A percentile compares a stretch with the other conserved stretches of the same genome.
Conservation (phyloP, 2,329 filamentous ascomycete species). For the Tolypocladium tundrense region DNA sequence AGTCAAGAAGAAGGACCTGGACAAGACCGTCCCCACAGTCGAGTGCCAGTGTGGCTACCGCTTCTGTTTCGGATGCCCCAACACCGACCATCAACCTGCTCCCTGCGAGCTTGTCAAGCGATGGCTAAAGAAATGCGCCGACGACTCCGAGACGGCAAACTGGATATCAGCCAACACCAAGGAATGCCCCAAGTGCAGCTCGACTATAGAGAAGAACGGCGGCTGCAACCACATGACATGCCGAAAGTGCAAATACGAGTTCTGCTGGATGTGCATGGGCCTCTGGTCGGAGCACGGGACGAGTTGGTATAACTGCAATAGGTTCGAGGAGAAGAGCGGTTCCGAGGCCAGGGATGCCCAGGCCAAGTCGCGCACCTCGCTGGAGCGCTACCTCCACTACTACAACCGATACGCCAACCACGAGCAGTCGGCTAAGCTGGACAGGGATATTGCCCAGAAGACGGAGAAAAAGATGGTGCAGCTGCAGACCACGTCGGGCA, state of each 20-base stretch:
- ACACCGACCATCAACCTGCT: constrained; percentile 85
- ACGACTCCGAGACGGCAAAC: constrained; percentile 96
- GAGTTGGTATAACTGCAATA: constrained; percentile 99
- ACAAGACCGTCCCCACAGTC: constrained; percentile 80
- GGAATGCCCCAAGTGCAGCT: constrained; percentile 91
- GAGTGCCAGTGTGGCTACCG: constrained; percentile 72
- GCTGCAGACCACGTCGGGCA: constrained; percentile 82
- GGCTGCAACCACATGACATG: constrained; percentile 98
- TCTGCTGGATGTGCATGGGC: constrained; percentile 99
- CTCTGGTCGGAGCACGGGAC: constrained; percentile 97
- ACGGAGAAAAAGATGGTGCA: constrained; percentile 99
- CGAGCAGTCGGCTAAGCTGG: constrained; percentile 91
- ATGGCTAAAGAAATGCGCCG: constrained; percentile 97
- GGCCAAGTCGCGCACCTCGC: constrained; percentile 76
- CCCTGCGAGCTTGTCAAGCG: constrained; percentile 85
- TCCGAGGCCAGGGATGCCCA: constrained; percentile 84
- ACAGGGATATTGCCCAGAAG: constrained; percentile 92
- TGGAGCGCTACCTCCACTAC: constrained; percentile 97
- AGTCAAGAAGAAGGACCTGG: constrained; percentile 79
- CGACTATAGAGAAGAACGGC: constrained; percentile 97
- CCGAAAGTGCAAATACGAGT: constrained; percentile 89
- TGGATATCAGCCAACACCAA: constrained; percentile 99
- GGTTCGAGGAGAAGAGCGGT: constrained; percentile 93
- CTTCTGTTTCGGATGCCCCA: constrained; percentile 92
- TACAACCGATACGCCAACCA: constrained; percentile 99